Percentiles rank a stretch among this genome's conserved stretches.
phyloP scores from a whole-genome alignment of 805 yeast species.

The Suhomyces canberraensis region DNA sequence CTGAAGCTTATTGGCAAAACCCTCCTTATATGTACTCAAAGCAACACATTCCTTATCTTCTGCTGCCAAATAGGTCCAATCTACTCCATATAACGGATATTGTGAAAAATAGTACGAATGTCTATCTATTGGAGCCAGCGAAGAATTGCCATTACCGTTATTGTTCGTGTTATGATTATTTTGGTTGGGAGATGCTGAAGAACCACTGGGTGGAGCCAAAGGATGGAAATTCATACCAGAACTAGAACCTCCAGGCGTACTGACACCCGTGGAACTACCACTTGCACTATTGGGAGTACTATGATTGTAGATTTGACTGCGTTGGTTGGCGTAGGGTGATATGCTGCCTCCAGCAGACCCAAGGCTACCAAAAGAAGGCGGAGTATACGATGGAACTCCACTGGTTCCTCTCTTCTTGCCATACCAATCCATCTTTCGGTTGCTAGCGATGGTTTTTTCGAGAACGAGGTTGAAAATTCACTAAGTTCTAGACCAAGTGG shows the following conservation, averaged over 20 bases:
- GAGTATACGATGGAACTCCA: conserved; percentile 4
- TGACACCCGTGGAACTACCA: not conserved
- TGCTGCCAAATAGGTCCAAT: conserved; percentile 27
- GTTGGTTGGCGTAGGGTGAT: conserved; percentile 5
- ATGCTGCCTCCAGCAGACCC: conserved; percentile 1
- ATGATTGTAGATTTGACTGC: conserved; percentile 1
- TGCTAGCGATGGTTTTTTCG: not conserved
- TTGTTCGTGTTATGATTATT: not conserved
- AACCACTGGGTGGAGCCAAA: not conserved
- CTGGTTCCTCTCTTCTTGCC: conserved; percentile 1
- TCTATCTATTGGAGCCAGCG: conserved; percentile 12
- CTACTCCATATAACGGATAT: conserved; percentile 33
- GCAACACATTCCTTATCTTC: conserved; percentile 51
- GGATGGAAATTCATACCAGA: not conserved
- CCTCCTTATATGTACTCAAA: conserved; percentile 78
- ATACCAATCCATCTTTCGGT: conserved; percentile 8
- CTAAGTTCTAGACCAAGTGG: no score
- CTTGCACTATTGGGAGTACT: not conserved
- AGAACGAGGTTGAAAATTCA: not conserved
- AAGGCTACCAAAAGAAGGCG: conserved; percentile 1
- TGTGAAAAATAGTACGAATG: conserved; percentile 25
- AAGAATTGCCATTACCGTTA: not conserved
- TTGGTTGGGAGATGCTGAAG: not conserved
- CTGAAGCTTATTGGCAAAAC: conserved; percentile 62
- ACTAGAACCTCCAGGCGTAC: not conserved